Conservation (phyloP, 495 filamentous ascomycete genomes). For the Hypoxylon trugodes region DNA sequence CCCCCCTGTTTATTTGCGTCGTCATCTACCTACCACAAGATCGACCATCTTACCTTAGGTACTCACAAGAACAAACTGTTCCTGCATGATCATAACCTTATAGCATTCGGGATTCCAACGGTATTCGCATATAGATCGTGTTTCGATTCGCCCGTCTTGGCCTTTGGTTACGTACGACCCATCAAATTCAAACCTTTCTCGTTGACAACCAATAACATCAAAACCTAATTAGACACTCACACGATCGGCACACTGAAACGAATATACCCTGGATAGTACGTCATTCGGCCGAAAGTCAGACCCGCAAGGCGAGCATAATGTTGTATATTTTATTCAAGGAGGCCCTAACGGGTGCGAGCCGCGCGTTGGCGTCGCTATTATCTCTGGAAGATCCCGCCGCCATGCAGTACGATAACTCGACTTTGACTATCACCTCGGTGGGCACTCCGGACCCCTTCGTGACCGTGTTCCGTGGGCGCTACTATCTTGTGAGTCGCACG, state of each 20-base stretch:
- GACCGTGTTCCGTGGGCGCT: slow-evolving; percentile 35
- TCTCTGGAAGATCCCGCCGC: slow-evolving; percentile 27
- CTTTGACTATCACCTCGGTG: slow-evolving; percentile 40
- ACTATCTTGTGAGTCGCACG: slow-evolving; percentile 42
- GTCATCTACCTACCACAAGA: background rate
- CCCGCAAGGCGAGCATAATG: background rate
- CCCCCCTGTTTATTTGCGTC: slow-evolving; percentile 1
- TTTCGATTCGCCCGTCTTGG: background rate
- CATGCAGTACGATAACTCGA: slow-evolving; percentile 44
- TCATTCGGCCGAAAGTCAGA: slow-evolving; percentile 18
- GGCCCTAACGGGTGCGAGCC: slow-evolving; percentile 27
- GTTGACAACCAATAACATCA: background rate
- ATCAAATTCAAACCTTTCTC: slow-evolving; percentile 19
- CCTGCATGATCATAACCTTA: slow-evolving; percentile 34
- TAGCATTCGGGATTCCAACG: background rate
- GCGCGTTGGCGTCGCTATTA: slow-evolving; percentile 33
- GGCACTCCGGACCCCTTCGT: slow-evolving; percentile 45
- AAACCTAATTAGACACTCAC: slow-evolving; percentile 30
- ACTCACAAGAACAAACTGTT: too few relatives aligned
- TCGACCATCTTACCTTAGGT: too few relatives aligned
- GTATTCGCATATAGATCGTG: background rate
- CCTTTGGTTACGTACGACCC: background rate
- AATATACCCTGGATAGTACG: slow-evolving; percentile 19
- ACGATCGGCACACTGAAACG: slow-evolving; percentile 34
- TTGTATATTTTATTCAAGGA: slow-evolving; percentile 37